phyloP scores from a whole-genome alignment of 177 flowering plant species.

The Tripterygium wilfordii region DNA sequence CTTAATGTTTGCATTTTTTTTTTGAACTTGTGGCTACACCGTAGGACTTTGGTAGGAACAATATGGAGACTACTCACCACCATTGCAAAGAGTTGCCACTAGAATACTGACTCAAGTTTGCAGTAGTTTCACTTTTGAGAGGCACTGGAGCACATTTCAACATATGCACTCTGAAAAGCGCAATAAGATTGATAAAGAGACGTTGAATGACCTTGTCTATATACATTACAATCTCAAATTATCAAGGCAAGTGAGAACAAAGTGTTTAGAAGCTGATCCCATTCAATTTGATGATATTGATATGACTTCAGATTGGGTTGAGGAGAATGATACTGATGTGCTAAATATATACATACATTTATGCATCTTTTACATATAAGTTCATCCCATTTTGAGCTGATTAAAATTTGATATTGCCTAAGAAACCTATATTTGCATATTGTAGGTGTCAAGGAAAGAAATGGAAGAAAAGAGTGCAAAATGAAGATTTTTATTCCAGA shows the following conservation, averaged over 20 bases:
- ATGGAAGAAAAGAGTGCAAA: too few relatives aligned
- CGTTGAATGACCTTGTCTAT: slow-evolving; percentile 58
- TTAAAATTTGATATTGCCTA: too few relatives aligned
- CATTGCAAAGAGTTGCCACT: slow-evolving; percentile 71
- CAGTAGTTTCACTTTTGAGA: slow-evolving; percentile 59
- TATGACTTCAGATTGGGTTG: slow-evolving; percentile 97
- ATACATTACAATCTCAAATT: slow-evolving; percentile 77
- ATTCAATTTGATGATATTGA: slow-evolving; percentile 78
- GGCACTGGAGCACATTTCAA: slow-evolving; percentile 73
- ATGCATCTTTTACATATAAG: too few relatives aligned
- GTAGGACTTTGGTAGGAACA: slow-evolving; percentile 94
- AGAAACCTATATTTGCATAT: too few relatives aligned
- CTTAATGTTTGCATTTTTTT: too few relatives aligned
- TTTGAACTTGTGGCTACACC: too few relatives aligned
- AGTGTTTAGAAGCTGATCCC: slow-evolving; percentile 56
- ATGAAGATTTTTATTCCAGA: too few relatives aligned
- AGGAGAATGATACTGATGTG: slow-evolving; percentile 79
- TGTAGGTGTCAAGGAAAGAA: too few relatives aligned
- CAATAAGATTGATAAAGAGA: slow-evolving; percentile 76
- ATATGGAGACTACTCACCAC: slow-evolving; percentile 81
- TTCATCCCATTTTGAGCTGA: too few relatives aligned
- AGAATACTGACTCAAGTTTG: slow-evolving; percentile 90
- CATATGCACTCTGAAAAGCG: slow-evolving; percentile 82
- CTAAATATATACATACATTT: too few relatives aligned
- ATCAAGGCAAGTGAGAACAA: slow-evolving; percentile 42